These are phyloP conservation scores for Rhododendron griersonianum DNA, from an alignment of 148 eudicot species.

Conservation along the genomic window DNA sequence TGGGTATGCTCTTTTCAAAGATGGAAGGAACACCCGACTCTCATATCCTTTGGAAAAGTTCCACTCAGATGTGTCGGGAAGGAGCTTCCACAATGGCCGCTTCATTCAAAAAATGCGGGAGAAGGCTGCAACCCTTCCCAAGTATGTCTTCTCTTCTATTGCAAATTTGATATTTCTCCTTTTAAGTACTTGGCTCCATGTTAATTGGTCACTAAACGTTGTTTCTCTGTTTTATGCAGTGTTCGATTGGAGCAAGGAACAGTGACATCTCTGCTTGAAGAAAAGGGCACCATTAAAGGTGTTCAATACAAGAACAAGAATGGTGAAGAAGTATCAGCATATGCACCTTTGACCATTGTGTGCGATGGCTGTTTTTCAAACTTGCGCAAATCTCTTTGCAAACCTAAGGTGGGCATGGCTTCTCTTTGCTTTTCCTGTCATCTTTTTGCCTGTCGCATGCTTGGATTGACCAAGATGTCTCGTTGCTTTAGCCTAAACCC, in stretches of 20 bases:
- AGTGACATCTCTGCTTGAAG: slow-evolving; percentile 79
- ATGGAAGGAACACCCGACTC: slow-evolving; percentile 63
- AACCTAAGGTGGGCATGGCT: slow-evolving; percentile 48
- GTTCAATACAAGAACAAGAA: slow-evolving; percentile 68
- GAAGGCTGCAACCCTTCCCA: slow-evolving; percentile 70
- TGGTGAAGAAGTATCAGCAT: slow-evolving; percentile 57
- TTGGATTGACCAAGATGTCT: neutral
- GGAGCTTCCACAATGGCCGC: slow-evolving; percentile 88
- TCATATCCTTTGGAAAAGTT: slow-evolving; percentile 77
- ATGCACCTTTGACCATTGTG: slow-evolving; percentile 82
- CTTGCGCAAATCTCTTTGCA: slow-evolving; percentile 69
- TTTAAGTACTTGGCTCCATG: neutral
- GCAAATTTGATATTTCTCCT: neutral
- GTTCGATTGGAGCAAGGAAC: slow-evolving; percentile 82
- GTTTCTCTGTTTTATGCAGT: slow-evolving; percentile 29
- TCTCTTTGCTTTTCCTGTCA: neutral
- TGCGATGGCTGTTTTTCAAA: slow-evolving; percentile 94
- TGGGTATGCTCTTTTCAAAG: slow-evolving; percentile 83
- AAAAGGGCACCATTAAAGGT: slow-evolving; percentile 65
- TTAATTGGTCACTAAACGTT: neutral
- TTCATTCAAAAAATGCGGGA: slow-evolving; percentile 80
- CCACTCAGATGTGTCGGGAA: slow-evolving; percentile 71
- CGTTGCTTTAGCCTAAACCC: slow-evolving; percentile 10
- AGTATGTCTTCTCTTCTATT: slow-evolving; percentile 32
- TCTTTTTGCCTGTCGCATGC: neutral